Evolutionary conservation across 148 eudicot species (phyloP), one percentile per base, ranked within the genome.

Genomic region (Fagopyrum homotropicum): DNA sequence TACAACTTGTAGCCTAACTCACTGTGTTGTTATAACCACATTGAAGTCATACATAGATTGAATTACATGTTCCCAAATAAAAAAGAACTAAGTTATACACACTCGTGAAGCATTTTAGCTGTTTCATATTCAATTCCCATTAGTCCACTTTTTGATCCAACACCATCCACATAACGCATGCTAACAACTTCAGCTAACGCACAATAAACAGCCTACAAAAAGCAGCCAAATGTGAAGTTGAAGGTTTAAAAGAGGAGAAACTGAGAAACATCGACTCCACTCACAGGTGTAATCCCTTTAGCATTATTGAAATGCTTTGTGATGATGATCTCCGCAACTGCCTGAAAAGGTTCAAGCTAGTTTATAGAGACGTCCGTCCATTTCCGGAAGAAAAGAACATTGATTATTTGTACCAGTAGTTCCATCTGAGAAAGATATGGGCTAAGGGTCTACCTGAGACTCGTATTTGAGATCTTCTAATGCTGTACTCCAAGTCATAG

Each of bases 81-180:
- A 30, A 35, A 35, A 35, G 17, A 22, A 60, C 43, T 7, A 40
- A 26, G 26, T 45, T 15, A 46, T 10, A 76, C 88, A 69, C 86
- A 89, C 97, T 86, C 84, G 85, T 87, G 74, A 22, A 91, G 87
- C 97, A 88, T 86, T 49, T 78, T 59, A 40, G 91, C 91, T n/a
- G 97, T 91, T 63, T 91, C 82, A 79, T 81, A 88, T 81, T 91
- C 97, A 40, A 91, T 88, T 75, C 97, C 97, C 84, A 86, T 88
- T 52, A 91, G 55, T 73, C 97, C 97, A 47, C 81, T 79, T 44
- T 90, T 89, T 12, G 89, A 86, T 69, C 90, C 91, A 75, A 77
- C 72, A 69, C 97, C 93, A 74, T 89, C 80, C 51, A 91, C 45
- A 52, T 80, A 85, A 15, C 97, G 93, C 86, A 81, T 81, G 84